Conservation (phyloP, 768 basidiomycete species). For the Suillus variegatus region DNA sequence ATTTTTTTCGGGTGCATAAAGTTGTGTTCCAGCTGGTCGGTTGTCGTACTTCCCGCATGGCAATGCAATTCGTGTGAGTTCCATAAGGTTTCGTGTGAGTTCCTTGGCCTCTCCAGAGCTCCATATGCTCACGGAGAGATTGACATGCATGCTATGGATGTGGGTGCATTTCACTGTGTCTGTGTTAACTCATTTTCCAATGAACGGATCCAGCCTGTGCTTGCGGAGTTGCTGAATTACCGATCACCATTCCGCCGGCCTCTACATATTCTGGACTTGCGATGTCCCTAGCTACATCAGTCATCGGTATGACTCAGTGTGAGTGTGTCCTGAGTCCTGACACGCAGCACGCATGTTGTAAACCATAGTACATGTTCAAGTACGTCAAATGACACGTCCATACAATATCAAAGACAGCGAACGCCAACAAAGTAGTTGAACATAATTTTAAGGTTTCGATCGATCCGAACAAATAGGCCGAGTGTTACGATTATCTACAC, state of each 20-base stretch:
- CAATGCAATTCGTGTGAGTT: not conserved
- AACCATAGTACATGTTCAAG: not conserved
- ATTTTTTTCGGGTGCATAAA: not conserved
- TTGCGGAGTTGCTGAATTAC: not conserved
- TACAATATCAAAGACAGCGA: not conserved
- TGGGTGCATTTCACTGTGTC: not conserved
- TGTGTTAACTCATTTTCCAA: not conserved
- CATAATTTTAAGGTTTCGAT: not conserved
- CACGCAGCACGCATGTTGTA: not conserved
- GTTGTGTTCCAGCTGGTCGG: not conserved
- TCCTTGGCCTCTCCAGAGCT: not conserved
- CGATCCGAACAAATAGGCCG: not conserved
- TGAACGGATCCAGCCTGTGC: not conserved
- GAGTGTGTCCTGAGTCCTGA: not conserved
- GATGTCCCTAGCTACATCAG: not conserved
- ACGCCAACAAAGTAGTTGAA: not conserved
- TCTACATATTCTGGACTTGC: not conserved
- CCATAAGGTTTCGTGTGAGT: not conserved
- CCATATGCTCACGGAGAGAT: not conserved
- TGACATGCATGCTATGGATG: not conserved
- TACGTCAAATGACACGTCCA: not conserved
- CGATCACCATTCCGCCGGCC: not conserved
- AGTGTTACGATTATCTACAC: not conserved
- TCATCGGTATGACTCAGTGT: not conserved
- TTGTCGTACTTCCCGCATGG: not conserved